Base-by-base conservation (phyloP, 1,284 basidiomycete species). In the Austroboletus novae-zelandiae region DNA sequence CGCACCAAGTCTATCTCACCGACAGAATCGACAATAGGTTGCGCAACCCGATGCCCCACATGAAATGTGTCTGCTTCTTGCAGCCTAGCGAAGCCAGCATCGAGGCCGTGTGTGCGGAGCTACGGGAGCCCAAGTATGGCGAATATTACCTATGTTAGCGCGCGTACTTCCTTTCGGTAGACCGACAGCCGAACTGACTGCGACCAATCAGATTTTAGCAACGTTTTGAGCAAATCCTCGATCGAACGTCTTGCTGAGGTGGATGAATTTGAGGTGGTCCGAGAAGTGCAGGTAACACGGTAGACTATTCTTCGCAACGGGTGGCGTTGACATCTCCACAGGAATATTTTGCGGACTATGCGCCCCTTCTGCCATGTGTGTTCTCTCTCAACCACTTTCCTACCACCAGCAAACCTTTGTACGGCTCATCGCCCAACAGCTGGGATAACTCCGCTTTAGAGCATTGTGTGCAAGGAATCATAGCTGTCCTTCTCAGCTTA, bases 331-430 rank as follows among this genome's bases (percentile, higher is more conserved):
- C 39, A 30, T 46, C 27, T 42, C 35, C 35, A 42, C 68, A 91
- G 94, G 95, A 98, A 81, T 91, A 91, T 72, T 98, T 97, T 71
- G 92, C 92, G 57, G 95, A 98, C 71, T 98, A 94, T 61, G 81
- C 91, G 1, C 91, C 94, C 0, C 77, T 97, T 51, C 79, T 94
- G 6, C 86, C 94, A 0, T 89, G 80, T 32, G 77, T 98, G 32
- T 98, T 97, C 74, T 94, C 94, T 3, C 73, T 99, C 39, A 94
- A 93, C 55, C 83, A 91, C 58, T 76, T 74, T 0, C 90, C 91
- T 1, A 77, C 83, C 2, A 67, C 75, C 10, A 70, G 76, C 40
- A 75, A 72, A 54, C 86, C 86, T 2, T 67, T 93, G 25, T 91
- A 89, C 66, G 87, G 82, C 11, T 74, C 81, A n/a, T 80, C 76